Conservation (phyloP, 495 filamentous ascomycete species). For the Penicillium salamii region DNA sequence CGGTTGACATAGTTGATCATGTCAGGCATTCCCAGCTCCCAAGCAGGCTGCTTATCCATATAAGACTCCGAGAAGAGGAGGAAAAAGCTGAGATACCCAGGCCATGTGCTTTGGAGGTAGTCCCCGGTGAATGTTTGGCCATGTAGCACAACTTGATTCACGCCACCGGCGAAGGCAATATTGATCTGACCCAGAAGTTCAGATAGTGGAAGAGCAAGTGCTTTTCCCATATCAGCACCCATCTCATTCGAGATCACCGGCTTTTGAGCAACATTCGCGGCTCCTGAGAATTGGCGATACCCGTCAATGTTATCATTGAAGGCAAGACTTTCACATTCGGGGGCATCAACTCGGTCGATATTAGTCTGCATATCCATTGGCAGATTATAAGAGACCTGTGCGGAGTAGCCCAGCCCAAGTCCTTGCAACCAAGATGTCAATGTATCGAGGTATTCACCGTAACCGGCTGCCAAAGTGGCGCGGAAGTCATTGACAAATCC, state of each 20-base stretch:
- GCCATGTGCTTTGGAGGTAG: neutral
- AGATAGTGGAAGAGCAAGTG: neutral
- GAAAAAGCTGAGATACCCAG: neutral
- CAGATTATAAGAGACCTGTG: conserved; percentile 48
- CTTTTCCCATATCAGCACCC: neutral
- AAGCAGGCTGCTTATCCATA: neutral
- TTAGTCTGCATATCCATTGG: conserved; percentile 44
- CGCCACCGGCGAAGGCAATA: neutral
- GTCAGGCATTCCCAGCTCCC: neutral
- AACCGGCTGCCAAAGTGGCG: conserved; percentile 27
- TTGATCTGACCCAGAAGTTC: neutral
- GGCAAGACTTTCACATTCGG: conserved; percentile 46
- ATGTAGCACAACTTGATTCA: neutral
- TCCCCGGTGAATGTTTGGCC: neutral
- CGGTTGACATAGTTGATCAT: neutral
- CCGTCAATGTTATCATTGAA: conserved; percentile 40
- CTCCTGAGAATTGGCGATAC: conserved; percentile 46
- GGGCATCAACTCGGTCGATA: conserved; percentile 40
- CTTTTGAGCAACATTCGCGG: conserved; percentile 37
- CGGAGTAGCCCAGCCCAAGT: conserved; percentile 37
- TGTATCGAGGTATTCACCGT: conserved; percentile 31
- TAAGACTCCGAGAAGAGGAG: neutral
- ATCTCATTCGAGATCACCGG: neutral
- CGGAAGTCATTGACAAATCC: conserved; percentile 34
- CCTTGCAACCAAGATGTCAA: conserved; percentile 31